Evolutionary conservation across 148 eudicot species (phyloP), one percentile per base, ranked within the genome.

Genomic region (Camellia lanceoleosa): DNA sequence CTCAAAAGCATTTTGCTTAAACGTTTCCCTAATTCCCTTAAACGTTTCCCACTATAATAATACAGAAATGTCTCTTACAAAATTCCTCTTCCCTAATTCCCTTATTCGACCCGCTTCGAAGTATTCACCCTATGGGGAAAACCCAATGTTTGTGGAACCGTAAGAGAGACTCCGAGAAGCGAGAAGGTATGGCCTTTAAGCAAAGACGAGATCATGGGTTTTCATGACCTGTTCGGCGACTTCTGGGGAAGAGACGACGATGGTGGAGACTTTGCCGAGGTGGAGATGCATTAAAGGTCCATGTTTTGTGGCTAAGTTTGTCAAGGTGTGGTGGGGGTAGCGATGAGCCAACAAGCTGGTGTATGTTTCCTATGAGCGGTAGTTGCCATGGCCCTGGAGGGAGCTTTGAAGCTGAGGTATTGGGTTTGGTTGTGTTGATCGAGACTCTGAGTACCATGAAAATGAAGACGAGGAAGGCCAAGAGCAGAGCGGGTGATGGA

Each of bases 151-250:
- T 14, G 71, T 43, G 16, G 71, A 68, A 43, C 43, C 4, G 3
- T 68, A 68, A 6, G 19, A 41, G 19, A 43, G 4, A 4, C 43
- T 42, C 19, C 20, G 43, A 41, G 71, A 41, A 1, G 0, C 20
- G 3, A 68, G 5, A 7, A 3, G 16, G 71, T 16, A n/a, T 15
- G 71, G 71, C 71, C 71, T 68, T 0, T 47, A 16, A 70, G 87
- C 83, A 5, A 85, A 85, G 75, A 51, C 73, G 1, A 82, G 5
- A 46, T 82, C 83, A 18, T 85, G 83, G 5, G 82, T 76, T 51
- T 85, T 79, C 85, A 80, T 66, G 15, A 85, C 67, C 19, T 79
- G 60, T 54, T 61, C 76, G 18, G 87, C 87, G 3, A 71, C 76
- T 20, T 82, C 79, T 3, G 87, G 62, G 8, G 85, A 82, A 13